Evolutionary conservation across 1,284 basidiomycete species (phyloP), one percentile per base, ranked within the genome.

Genomic region (Ustilago curta): DNA sequence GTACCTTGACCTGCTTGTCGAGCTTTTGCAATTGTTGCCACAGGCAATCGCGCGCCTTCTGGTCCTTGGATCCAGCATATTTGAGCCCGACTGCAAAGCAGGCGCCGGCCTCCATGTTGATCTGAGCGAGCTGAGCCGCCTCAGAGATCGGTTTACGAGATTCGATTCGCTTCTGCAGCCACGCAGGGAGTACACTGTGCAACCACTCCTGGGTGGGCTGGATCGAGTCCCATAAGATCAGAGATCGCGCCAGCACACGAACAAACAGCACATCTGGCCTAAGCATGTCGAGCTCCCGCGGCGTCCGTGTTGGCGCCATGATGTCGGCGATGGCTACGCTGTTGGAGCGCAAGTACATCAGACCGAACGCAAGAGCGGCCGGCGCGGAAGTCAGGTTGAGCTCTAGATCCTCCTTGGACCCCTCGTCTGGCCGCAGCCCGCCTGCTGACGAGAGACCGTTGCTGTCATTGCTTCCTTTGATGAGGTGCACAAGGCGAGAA

Each of bases 1-100:
- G 83, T 16, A 83, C 83, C n/a, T 85, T 91, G 74, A 85, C 64
- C 86, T 86, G 59, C 66, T 80, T 39, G 23, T 68, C 39, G 11
- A 95, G 91, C 25, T 90, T 87, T 77, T 95, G 92, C 76, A 92
- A 92, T 85, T 93, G 91, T 55, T 89, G 88, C 61, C 95, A 90
- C 52, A 99, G 88, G 78, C 92, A 89, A 32, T 89, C 87, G 83
- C 97, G 93, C 0, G 95, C 95, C 76, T 93, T 90, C 8, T 21
- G 21, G 37, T 83, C 69, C 23, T 68, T 76, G 14, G 81, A 78
- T 18, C 97, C 95, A 1, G 97, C 96, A 81, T 91, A 97, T 84
- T 96, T 97, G 70, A 99, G 87, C 8, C 91, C 94, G 35, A 99
- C 89, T 0, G 91, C 93, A 72, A 99, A 94, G 85, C 94, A 95